Evolutionary conservation across 768 basidiomycete genomes (phyloP).

Genomic region (Hortiboletus campestris): DNA sequence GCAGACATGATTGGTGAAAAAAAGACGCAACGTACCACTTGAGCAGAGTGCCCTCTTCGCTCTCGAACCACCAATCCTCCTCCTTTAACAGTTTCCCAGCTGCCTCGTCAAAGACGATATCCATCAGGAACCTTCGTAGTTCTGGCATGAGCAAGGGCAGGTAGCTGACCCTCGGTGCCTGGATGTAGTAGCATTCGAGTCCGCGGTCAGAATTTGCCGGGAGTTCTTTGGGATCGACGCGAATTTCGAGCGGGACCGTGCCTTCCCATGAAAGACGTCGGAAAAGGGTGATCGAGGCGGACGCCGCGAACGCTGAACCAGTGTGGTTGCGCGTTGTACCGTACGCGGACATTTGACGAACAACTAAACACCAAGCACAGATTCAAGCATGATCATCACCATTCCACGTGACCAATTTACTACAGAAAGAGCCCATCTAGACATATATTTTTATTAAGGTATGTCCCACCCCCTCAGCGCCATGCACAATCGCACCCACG

Average conservation of each 20-base stretch:
- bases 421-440: too few relatives aligned
- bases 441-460: slow-evolving; percentile 7
- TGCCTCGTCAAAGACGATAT: slow-evolving; percentile 88
- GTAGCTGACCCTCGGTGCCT: slow-evolving; percentile 91
- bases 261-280: slow-evolving; percentile 90
- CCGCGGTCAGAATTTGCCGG: slow-evolving; percentile 88
- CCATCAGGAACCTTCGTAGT: slow-evolving; percentile 83
- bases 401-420: slow-evolving; percentile 17
- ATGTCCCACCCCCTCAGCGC: slow-evolving; percentile 15
- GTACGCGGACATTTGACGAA: slow-evolving; percentile 47
- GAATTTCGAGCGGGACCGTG: slow-evolving; percentile 84
- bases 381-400: not conserved
- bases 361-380: not conserved
- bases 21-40: slow-evolving; percentile 67
- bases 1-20: not conserved
- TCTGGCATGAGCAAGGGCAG: slow-evolving; percentile 89
- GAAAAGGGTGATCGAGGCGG: slow-evolving; percentile 77
- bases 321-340: slow-evolving; percentile 49
- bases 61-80: slow-evolving; percentile 98
- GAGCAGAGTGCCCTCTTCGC: slow-evolving; percentile 73
- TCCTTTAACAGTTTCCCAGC: slow-evolving; percentile 75
- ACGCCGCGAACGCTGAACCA: slow-evolving; percentile 47
- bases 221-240: slow-evolving; percentile 84
- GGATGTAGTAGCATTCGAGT: slow-evolving; percentile 86
- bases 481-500: slow-evolving; percentile 33